Base-by-base conservation (phyloP, 192 early-diverging fungal species). In the Coemansia sp. region DNA sequence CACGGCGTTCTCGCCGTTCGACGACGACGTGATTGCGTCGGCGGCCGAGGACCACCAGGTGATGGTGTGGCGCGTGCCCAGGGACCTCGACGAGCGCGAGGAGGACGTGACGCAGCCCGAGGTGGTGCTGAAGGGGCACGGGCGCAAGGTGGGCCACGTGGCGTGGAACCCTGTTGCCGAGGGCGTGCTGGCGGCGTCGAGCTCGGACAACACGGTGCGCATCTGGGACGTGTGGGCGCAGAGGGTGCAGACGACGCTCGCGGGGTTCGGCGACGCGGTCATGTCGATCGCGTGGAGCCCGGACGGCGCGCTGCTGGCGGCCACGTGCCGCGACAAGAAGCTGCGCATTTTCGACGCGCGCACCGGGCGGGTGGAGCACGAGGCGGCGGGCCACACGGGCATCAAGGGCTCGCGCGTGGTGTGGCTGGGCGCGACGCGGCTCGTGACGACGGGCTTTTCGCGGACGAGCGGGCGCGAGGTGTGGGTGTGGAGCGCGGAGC, bases 1-100 rank as follows among this genome's bases (percentile, higher is more conserved):
- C 75, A 99, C 95, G 18, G 92, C 92, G 65, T 99, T 98, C 62
- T 91, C 95, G 67, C 96, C 94, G 24, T 99, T 97, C 81, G 97
- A 98, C 60, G 97, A 99, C 73, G 85, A 95, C 76, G 80, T 99
- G 52, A 84, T 99, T 64, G 97, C 97, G 22, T 91, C 89, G 9
- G 85, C 80, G 47, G 79, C 86, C n/a, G 91, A 94, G 65, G 91
- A 89, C 71, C 85, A 82, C 71, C 86, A 94, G 76, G 91, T 92
- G 31, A 95, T 98, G 93, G 84, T 98, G 42, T 99, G 96, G 94
- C 86, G 75, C 11, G 92, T 99, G 65, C 95, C 95, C 0, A 87
- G 90, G 56, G 88, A 89, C 74, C 82, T 71, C 67, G 65, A 14
- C 82, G 89, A 80, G 56, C 79, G 66, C 55, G 87, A 86, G 54